Conservation (phyloP, 2,329 filamentous ascomycete species). For the Juglanconis juglandina region DNA sequence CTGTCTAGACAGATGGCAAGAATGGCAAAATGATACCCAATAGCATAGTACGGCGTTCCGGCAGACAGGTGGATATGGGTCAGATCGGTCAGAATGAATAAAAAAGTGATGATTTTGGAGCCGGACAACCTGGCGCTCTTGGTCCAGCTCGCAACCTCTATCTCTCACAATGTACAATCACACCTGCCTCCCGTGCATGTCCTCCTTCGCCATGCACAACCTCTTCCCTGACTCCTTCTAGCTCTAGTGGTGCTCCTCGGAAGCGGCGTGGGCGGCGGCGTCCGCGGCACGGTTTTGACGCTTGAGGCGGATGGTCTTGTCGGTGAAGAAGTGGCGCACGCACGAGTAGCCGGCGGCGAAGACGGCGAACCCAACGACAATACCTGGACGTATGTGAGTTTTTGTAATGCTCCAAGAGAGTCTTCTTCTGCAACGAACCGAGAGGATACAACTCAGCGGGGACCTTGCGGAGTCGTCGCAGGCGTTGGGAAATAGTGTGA, state of each 20-base stretch:
- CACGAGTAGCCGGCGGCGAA: conserved; percentile 79
- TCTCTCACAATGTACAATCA: conserved; percentile 18
- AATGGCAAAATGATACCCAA: conserved; percentile 16
- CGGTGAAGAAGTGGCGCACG: conserved; percentile 75
- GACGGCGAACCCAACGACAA: conserved; percentile 84
- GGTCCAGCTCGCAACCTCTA: conserved; percentile 13
- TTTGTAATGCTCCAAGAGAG: conserved; percentile 1
- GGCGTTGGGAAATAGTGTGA: conserved; percentile 93
- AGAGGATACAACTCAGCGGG: conserved; percentile 93
- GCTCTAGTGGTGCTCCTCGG: conserved; percentile 28
- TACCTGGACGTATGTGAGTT: conserved; percentile 50
- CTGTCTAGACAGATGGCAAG: conserved; percentile 33
- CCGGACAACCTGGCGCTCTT: conserved; percentile 6
- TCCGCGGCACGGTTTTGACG: conserved; percentile 60
- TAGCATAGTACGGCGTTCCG: conserved; percentile 47
- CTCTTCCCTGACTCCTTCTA: conserved; percentile 16
- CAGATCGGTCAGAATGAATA: conserved; percentile 18
- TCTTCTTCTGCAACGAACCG: conserved; percentile 56
- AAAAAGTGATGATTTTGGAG: conserved; percentile 9
- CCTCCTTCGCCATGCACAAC: conserved; percentile 16
- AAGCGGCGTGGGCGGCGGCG: conserved; percentile 29
- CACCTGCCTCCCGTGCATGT: background rate
- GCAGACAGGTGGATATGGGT: conserved; percentile 17
- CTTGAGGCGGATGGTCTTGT: conserved; percentile 87
- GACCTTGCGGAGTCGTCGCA: conserved; percentile 84